phyloP scores from a whole-genome alignment of 768 basidiomycete genomes.

The Mycena rosella region DNA sequence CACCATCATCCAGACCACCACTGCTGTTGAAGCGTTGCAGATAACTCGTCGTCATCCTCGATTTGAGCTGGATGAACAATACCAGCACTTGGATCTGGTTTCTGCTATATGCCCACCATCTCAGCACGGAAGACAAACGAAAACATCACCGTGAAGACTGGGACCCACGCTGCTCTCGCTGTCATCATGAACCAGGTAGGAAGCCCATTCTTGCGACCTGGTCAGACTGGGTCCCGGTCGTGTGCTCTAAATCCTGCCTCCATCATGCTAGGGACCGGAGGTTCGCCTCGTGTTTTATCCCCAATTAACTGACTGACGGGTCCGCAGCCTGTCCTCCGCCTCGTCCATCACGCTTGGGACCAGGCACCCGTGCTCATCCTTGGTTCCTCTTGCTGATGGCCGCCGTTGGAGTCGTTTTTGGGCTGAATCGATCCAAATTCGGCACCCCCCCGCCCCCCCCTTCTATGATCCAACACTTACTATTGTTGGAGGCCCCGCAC shows the following conservation, averaged over 20 bases:
- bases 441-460: neutral
- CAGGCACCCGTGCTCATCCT: too few species aligned
- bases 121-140: neutral
- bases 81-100: too few species aligned
- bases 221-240: neutral
- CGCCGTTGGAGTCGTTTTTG: slow-evolving; percentile 38
- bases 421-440: slow-evolving; percentile 20
- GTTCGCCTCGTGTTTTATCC: neutral
- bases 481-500: neutral
- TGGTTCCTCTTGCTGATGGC: slow-evolving; percentile 39
- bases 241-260: neutral
- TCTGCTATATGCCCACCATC: too few species aligned
- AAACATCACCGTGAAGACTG: neutral
- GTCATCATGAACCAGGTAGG: neutral
- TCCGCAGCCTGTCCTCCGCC: too few species aligned
- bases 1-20: too few species aligned
- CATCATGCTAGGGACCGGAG: neutral
- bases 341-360: too few species aligned
- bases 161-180: neutral
- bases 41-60: too few species aligned
- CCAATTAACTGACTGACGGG: too few species aligned
- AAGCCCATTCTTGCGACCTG: slow-evolving; percentile 1
- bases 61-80: too few species aligned
- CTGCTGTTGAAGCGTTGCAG: too few species aligned
- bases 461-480: slow-evolving; percentile 1